Conservation (phyloP, 2,329 filamentous ascomycete species). For the Arthrinium phaeospermum region DNA sequence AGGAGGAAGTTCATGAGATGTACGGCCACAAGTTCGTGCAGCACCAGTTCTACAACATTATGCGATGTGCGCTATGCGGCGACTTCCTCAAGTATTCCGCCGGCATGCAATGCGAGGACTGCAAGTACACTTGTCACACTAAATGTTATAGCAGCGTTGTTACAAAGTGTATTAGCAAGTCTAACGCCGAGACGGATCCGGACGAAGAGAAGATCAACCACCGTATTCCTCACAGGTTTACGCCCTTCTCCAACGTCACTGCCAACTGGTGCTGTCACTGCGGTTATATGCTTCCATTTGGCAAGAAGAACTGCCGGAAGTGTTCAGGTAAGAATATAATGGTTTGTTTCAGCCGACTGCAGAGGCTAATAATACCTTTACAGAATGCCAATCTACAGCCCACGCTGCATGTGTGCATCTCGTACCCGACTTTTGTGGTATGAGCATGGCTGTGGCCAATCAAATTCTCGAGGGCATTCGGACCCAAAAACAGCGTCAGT, state of each 20-base stretch:
- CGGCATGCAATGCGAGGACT: constrained; percentile 99
- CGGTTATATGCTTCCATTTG: constrained; percentile 92
- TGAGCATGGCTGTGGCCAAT: constrained; percentile 98
- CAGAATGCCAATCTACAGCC: constrained; percentile 89
- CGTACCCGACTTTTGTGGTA: constrained; percentile 97
- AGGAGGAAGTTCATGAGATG: constrained; percentile 98
- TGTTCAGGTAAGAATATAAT: constrained; percentile 71
- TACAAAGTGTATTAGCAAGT: constrained; percentile 99
- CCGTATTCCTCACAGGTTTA: constrained; percentile 95
- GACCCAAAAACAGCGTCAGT: constrained; percentile 74
- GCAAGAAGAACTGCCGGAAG: constrained; percentile 92
- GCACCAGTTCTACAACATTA: constrained; percentile 99
- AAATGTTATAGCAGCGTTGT: constrained; percentile 97
- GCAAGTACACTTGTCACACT: constrained; percentile 98
- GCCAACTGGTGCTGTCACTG: constrained; percentile 99
- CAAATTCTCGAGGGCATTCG: constrained; percentile 89
- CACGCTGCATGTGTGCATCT: constrained; percentile 92
- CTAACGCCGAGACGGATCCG: constrained; percentile 96
- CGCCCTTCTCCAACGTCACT: constrained; percentile 95
- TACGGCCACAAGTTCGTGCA: constrained; percentile 99
- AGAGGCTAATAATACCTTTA: constrained; percentile 39
- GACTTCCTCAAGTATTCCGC: constrained; percentile 99
- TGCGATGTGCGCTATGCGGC: constrained; percentile 97
- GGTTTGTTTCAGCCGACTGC: background rate
- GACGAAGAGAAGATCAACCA: constrained; percentile 99